Evolutionary conservation across 306 rosid species (phyloP).

Genomic region (Trifolium subterraneum): DNA sequence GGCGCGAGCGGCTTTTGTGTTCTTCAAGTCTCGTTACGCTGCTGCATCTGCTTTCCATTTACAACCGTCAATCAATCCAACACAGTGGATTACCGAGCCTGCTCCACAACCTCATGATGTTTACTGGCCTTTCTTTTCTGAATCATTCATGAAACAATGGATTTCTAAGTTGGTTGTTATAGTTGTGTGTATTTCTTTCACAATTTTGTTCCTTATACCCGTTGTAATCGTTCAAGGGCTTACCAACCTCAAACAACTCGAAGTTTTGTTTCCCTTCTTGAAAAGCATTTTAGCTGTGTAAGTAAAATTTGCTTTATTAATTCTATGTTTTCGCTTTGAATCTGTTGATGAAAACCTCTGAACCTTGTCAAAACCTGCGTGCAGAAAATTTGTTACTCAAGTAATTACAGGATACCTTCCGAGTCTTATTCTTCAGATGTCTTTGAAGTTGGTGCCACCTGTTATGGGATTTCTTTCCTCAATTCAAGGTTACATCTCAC

Average conservation of each 20-base stretch:
- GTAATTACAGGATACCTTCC: conserved; percentile 95
- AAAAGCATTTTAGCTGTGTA: conserved; percentile 74
- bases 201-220: conserved; percentile 78
- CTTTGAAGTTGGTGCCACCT: conserved; percentile 83
- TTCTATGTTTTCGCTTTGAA: background rate
- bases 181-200: conserved; percentile 62
- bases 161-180: conserved; percentile 79
- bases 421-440: conserved; percentile 87
- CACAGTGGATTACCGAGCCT: conserved; percentile 77
- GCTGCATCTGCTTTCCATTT: conserved; percentile 83
- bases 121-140: conserved; percentile 94
- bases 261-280: conserved; percentile 86
- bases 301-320: conserved; percentile 41
- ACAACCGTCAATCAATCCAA: conserved; percentile 82
- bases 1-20: conserved; percentile 88
- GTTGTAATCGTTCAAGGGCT: conserved; percentile 59
- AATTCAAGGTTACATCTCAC: conserved; percentile 87
- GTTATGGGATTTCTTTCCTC: conserved; percentile 84
- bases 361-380: conserved; percentile 41
- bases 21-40: conserved; percentile 76
- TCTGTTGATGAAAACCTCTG: conserved; percentile 30
- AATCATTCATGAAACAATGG: conserved; percentile 86
- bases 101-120: conserved; percentile 96
- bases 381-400: conserved; percentile 77
- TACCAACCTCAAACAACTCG: conserved; percentile 75